These are phyloP conservation scores for Bipolaris zeicola DNA, from an alignment of 2,329 filamentous ascomycete genomes.

Conservation along the genomic window DNA sequence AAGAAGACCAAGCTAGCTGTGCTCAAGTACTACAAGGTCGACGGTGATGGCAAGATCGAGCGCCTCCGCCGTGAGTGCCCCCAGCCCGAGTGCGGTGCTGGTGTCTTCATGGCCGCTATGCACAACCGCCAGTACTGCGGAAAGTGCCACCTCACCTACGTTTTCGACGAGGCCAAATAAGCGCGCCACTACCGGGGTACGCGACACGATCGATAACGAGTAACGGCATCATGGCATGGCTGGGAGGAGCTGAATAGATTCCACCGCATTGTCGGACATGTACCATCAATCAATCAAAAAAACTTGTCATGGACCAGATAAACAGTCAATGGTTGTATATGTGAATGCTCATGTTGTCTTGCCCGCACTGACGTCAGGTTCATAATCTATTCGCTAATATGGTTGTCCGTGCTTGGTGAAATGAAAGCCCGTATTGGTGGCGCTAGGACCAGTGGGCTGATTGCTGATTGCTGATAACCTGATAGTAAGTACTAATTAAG, in stretches of 20 bases:
- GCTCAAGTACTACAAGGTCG: constrained; percentile 99
- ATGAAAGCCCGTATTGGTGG: neutral
- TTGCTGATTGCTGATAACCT: neutral
- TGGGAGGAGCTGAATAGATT: constrained; percentile 32
- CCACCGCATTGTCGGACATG: constrained; percentile 31
- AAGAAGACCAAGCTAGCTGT: constrained; percentile 99
- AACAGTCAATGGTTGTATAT: neutral
- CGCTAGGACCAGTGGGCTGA: constrained; percentile 1
- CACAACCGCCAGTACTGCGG: constrained; percentile 98
- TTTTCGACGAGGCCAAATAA: constrained; percentile 70
- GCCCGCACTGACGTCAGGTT: neutral
- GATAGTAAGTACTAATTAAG: neutral
- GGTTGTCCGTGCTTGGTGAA: neutral
- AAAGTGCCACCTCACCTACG: constrained; percentile 72
- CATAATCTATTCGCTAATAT: neutral
- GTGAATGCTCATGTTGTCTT: neutral
- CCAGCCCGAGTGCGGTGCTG: constrained; percentile 82
- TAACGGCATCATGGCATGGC: constrained; percentile 33
- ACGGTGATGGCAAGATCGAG: constrained; percentile 99
- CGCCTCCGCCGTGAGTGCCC: constrained; percentile 98
- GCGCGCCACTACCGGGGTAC: constrained; percentile 21
- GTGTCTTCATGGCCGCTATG: constrained; percentile 99
- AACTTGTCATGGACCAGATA: constrained; percentile 25
- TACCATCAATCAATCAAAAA: constrained; percentile 31
- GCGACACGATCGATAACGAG: constrained; percentile 30